Conservation (phyloP, 1,284 basidiomycete genomes). For the Moesziomyces globuligerus region DNA sequence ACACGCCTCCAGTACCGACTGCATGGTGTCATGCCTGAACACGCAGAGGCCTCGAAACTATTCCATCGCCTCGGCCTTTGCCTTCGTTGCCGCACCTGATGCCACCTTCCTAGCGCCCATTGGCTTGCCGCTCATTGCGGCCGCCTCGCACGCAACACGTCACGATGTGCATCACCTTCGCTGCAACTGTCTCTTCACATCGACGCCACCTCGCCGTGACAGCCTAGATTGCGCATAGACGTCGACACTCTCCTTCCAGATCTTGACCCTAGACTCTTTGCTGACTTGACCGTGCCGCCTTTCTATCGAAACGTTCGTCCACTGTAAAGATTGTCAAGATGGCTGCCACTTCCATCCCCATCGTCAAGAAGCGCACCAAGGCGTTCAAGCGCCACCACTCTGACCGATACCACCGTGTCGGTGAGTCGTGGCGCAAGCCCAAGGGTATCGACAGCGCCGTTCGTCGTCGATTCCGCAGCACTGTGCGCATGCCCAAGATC, state of each 20-base stretch:
- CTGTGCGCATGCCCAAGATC: slow-evolving; percentile 65
- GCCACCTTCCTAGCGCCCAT: too few species aligned
- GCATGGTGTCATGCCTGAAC: too few species aligned
- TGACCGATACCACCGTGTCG: slow-evolving; percentile 66
- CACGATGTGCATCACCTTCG: too few species aligned
- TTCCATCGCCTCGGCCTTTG: too few species aligned
- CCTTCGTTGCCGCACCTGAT: too few species aligned
- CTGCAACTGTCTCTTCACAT: too few species aligned
- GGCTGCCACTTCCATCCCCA: slow-evolving; percentile 64
- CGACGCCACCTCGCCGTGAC: too few species aligned
- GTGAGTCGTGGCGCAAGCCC: slow-evolving; percentile 65
- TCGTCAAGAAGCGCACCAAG: slow-evolving; percentile 68
- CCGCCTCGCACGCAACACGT: too few species aligned
- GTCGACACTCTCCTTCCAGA: neutral
- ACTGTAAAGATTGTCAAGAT: slow-evolving; percentile 51
- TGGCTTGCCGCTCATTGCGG: too few species aligned
- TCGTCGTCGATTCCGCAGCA: slow-evolving; percentile 65
- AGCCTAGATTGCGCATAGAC: neutral
- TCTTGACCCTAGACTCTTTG: too few species aligned
- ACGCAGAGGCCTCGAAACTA: too few species aligned
- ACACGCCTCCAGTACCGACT: too few species aligned
- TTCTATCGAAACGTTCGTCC: slow-evolving; percentile 2
- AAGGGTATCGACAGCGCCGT: slow-evolving; percentile 66
- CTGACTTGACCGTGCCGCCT: slow-evolving; percentile 9
- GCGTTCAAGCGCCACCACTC: slow-evolving; percentile 66